Conservation (phyloP, 2,329 filamentous ascomycete genomes). For the Aspergillus pseudoglaucus region DNA sequence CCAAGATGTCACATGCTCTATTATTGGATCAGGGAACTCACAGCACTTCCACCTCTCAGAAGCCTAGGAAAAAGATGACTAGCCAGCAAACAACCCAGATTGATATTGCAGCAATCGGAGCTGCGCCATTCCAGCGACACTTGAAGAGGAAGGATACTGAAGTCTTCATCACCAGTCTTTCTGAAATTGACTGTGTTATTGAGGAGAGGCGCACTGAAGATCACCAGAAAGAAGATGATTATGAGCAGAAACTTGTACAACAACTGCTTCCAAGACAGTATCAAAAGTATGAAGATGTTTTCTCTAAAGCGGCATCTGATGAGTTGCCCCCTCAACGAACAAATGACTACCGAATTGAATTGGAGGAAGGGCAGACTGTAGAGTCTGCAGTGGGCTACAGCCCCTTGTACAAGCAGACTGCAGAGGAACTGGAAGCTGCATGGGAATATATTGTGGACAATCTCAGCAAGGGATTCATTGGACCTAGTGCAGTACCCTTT, state of each 20-base stretch:
- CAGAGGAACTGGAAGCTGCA: neutral
- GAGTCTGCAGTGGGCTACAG: neutral
- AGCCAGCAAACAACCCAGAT: neutral
- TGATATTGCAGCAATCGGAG: neutral
- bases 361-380: neutral
- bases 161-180: neutral
- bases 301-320: neutral
- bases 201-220: neutral
- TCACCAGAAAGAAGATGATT: neutral
- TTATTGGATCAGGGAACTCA: no score
- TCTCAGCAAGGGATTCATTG: neutral
- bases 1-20: neutral
- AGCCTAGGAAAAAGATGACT: no score
- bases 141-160: neutral
- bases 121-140: neutral
- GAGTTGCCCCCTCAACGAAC: neutral
- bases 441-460: neutral
- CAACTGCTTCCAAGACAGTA: neutral
- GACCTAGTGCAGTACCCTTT: neutral
- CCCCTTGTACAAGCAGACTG: neutral
- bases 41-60: neutral
- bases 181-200: neutral
- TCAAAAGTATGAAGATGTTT: neutral
- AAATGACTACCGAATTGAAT: neutral
- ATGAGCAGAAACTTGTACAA: neutral